Conservation (phyloP, 352 stramenopile species). For the Labyrinthula sp. region DNA sequence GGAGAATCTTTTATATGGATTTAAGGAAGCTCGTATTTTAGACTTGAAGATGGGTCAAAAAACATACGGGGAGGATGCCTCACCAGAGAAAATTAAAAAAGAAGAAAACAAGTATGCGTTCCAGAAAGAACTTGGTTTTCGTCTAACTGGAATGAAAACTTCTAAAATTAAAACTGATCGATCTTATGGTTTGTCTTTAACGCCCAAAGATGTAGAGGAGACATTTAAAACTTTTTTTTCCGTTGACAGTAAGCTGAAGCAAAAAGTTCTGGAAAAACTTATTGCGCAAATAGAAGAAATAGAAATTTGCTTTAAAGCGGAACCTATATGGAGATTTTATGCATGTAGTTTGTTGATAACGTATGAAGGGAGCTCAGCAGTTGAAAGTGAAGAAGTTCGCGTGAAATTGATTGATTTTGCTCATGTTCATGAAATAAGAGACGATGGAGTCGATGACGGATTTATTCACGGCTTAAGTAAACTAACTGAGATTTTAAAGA, state of each 20-base stretch:
- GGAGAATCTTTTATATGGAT: slow-evolving; percentile 58
- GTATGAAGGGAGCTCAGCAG: slow-evolving; percentile 54
- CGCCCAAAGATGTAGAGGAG: slow-evolving; percentile 39
- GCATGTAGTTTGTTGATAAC: slow-evolving; percentile 77
- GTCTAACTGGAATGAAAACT: slow-evolving; percentile 73
- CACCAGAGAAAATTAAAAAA: slow-evolving; percentile 57
- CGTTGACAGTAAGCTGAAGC: not conserved
- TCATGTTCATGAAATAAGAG: slow-evolving; percentile 30
- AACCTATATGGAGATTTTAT: slow-evolving; percentile 62
- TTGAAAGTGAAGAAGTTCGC: not conserved
- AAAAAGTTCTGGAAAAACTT: slow-evolving; percentile 38
- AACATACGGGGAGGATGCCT: slow-evolving; percentile 69
- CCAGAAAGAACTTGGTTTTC: slow-evolving; percentile 65
- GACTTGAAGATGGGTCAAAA: slow-evolving; percentile 83
- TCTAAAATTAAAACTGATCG: slow-evolving; percentile 42
- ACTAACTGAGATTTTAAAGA: slow-evolving; percentile 1
- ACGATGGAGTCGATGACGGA: slow-evolving; percentile 23
- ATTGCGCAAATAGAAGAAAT: slow-evolving; percentile 44
- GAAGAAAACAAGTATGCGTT: slow-evolving; percentile 72
- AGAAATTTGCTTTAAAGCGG: slow-evolving; percentile 49
- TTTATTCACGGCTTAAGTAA: slow-evolving; percentile 28
- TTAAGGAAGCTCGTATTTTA: slow-evolving; percentile 66
- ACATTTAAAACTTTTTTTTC: slow-evolving; percentile 58
- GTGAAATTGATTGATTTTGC: slow-evolving; percentile 39
- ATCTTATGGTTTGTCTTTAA: slow-evolving; percentile 54